A percentile compares a stretch with the other conserved stretches of the same genome.
Evolutionary conservation across 2,329 filamentous ascomycete genomes (phyloP).

Genomic region (Pseudocercospora cruenta): DNA sequence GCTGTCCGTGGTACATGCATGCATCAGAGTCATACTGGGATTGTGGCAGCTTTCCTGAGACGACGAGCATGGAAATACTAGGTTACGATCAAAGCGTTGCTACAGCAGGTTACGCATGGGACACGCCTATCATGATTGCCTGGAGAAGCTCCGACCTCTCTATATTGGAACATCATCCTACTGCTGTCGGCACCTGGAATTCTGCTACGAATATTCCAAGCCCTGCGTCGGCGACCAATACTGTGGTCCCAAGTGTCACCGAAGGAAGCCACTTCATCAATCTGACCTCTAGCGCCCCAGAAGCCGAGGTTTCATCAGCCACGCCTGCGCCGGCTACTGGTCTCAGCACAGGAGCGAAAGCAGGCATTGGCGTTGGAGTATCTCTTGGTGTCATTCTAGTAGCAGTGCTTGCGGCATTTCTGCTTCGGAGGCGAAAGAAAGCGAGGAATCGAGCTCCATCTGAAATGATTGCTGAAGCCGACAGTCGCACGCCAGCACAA

Average conservation of each 20-base stretch:
- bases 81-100: background rate
- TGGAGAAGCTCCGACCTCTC: constrained; percentile 18
- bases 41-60: constrained; percentile 18
- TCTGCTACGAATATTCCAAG: background rate
- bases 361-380: constrained; percentile 17
- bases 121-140: constrained; percentile 19
- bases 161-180: constrained; percentile 9
- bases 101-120: constrained; percentile 13
- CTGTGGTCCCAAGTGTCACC: background rate
- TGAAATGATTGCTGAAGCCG: background rate
- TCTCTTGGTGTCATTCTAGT: constrained; percentile 9
- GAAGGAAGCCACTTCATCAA: constrained; percentile 8
- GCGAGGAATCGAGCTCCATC: background rate
- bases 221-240: background rate
- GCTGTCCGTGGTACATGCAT: constrained; percentile 24
- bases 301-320: background rate
- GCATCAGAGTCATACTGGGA: constrained; percentile 19
- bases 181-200: constrained; percentile 11
- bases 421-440: constrained; percentile 11
- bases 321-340: background rate
- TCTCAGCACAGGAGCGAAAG: constrained; percentile 14
- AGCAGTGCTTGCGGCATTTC: background rate
- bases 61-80: constrained; percentile 12
- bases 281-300: background rate
- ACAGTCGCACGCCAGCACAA: background rate